Conservation (phyloP, 2,329 filamentous ascomycete species). For the Hortaea sp. region DNA sequence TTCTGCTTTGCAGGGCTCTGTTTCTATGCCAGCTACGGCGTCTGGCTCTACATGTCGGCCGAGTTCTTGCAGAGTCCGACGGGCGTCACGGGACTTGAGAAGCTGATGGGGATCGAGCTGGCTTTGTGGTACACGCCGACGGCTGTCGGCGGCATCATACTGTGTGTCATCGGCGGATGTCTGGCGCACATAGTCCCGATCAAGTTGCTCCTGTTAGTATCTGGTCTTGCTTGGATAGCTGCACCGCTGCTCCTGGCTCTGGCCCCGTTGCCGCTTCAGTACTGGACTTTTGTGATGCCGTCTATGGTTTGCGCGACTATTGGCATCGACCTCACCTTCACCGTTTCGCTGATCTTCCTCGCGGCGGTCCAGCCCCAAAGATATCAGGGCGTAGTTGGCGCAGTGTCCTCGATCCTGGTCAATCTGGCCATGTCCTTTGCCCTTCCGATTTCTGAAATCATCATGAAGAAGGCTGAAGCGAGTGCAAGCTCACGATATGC, state of each 20-base stretch:
- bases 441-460: slow-evolving; percentile 25
- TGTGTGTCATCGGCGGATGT: slow-evolving; percentile 21
- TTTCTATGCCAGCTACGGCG: slow-evolving; percentile 27
- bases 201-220: slow-evolving; percentile 20
- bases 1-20: slow-evolving; percentile 25
- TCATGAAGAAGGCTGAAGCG: slow-evolving; percentile 11
- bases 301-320: slow-evolving; percentile 28
- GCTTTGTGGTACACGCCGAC: slow-evolving; percentile 27
- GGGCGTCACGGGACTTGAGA: slow-evolving; percentile 9
- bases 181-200: slow-evolving; percentile 23
- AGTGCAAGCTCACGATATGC: background rate
- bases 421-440: slow-evolving; percentile 28
- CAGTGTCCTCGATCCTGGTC: slow-evolving; percentile 26
- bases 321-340: slow-evolving; percentile 28
- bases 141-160: slow-evolving; percentile 23
- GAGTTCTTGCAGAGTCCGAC: slow-evolving; percentile 13
- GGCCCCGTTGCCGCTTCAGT: slow-evolving; percentile 19
- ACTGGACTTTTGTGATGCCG: slow-evolving; percentile 27
- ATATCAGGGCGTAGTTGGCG: slow-evolving; percentile 26
- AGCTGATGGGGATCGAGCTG: slow-evolving; percentile 19
- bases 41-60: slow-evolving; percentile 24
- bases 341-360: slow-evolving; percentile 24
- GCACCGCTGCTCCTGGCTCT: slow-evolving; percentile 27
- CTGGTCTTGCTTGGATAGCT: slow-evolving; percentile 25
- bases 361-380: slow-evolving; percentile 21